These are phyloP conservation scores for Protomyces arabidopsidicola DNA, from an alignment of 1,139 yeast species.

Conservation along the genomic window DNA sequence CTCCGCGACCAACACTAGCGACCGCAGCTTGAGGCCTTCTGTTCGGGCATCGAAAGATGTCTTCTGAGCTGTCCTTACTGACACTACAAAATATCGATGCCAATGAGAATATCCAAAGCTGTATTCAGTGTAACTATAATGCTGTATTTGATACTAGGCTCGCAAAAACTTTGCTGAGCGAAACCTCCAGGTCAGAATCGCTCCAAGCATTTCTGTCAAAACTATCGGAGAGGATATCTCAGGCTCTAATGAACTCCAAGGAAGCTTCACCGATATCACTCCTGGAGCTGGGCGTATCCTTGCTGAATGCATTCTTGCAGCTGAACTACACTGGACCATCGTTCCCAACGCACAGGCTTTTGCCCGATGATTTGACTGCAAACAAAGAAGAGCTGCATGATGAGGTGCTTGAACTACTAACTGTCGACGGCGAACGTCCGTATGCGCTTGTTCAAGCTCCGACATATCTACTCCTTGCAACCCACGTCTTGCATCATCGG, in stretches of 20 bases:
- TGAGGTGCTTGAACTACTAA: slow-evolving; percentile 36
- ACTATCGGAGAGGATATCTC: neutral
- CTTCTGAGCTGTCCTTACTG: neutral
- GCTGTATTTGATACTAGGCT: slow-evolving; percentile 1
- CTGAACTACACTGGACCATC: slow-evolving; percentile 82
- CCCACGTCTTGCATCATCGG: slow-evolving; percentile 33
- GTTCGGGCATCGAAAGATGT: neutral
- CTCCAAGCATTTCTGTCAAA: slow-evolving; percentile 1
- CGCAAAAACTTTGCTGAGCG: neutral
- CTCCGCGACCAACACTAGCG: no score
- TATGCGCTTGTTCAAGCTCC: slow-evolving; percentile 39
- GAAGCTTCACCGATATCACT: neutral
- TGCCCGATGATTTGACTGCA: slow-evolving; percentile 25
- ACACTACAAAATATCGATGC: neutral
- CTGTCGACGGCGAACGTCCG: slow-evolving; percentile 36
- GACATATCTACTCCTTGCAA: slow-evolving; percentile 37
- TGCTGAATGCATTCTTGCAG: slow-evolving; percentile 67
- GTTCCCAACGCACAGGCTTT: slow-evolving; percentile 38
- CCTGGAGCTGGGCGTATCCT: slow-evolving; percentile 39
- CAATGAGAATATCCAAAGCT: neutral
- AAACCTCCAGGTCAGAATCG: neutral
- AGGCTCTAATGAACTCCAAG: neutral
- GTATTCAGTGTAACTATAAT: slow-evolving; percentile 8
- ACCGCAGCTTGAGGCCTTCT: no score
- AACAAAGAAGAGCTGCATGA: slow-evolving; percentile 5